Conservation (phyloP, 208 protist genomes). For the Eutreptiella sp. region DNA sequence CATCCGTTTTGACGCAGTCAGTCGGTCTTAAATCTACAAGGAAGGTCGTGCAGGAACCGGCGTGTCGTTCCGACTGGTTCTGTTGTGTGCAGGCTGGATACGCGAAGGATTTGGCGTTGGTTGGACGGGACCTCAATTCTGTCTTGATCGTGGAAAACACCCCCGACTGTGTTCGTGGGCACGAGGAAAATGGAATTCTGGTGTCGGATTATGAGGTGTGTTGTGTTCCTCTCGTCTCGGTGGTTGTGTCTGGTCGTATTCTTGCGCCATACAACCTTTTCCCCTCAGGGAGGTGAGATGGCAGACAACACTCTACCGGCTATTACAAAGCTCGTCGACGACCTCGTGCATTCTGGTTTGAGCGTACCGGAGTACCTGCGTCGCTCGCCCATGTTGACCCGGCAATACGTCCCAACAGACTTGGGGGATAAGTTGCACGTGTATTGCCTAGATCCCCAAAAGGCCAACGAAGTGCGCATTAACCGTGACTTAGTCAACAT, state of each 20-base stretch:
- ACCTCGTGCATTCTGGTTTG: slow-evolving; percentile 61
- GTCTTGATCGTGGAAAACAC: slow-evolving; percentile 85
- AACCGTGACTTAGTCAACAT: too few species aligned
- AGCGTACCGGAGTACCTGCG: slow-evolving; percentile 76
- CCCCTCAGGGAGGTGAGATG: slow-evolving; percentile 64
- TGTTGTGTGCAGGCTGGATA: slow-evolving; percentile 81
- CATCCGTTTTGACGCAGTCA: too few species aligned
- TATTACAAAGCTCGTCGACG: slow-evolving; percentile 62
- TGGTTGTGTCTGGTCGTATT: too few species aligned
- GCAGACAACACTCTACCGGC: slow-evolving; percentile 75
- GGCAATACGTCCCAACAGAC: too few species aligned
- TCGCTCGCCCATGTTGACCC: slow-evolving; percentile 57
- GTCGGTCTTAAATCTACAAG: too few species aligned
- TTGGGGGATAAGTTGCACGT: too few species aligned
- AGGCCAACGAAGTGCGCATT: too few species aligned
- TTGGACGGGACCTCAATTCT: slow-evolving; percentile 69
- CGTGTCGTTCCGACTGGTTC: too few species aligned
- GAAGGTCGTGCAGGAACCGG: too few species aligned
- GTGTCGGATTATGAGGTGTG: slow-evolving; percentile 84
- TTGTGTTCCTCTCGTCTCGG: too few species aligned
- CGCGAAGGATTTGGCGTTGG: slow-evolving; percentile 73
- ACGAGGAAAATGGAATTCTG: slow-evolving; percentile 79
- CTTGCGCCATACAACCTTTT: too few species aligned
- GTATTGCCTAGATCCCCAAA: too few species aligned
- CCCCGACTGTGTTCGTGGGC: slow-evolving; percentile 79